Evolutionary conservation across 768 basidiomycete genomes (phyloP).

Genomic region (Russula griseocarnosa): DNA sequence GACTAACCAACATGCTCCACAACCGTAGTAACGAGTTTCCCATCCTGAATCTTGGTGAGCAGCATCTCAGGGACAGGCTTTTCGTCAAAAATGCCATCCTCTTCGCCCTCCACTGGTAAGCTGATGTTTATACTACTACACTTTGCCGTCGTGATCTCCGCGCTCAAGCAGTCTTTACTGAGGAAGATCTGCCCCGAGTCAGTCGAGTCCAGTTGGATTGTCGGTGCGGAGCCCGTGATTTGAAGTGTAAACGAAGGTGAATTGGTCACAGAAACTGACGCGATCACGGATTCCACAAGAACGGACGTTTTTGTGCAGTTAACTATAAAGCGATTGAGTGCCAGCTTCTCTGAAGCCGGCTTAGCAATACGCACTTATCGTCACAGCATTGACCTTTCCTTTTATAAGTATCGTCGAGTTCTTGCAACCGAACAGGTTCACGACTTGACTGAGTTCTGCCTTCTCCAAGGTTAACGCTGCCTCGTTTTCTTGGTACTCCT

Average conservation of each 20-base stretch:
- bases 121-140: conserved; percentile 90
- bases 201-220: conserved; percentile 89
- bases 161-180: conserved; percentile 70
- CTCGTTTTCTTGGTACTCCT: conserved; percentile 95
- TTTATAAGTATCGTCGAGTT: conserved; percentile 75
- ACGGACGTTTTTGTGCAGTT: conserved; percentile 86
- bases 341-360: background rate
- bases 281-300: conserved; percentile 90
- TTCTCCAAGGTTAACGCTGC: conserved; percentile 65
- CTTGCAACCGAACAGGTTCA: conserved; percentile 91
- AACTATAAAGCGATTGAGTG: conserved; percentile 45
- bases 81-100: conserved; percentile 90
- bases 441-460: conserved; percentile 71
- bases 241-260: conserved; percentile 93
- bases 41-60: conserved; percentile 72
- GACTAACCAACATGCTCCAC: conserved; percentile 75
- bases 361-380: conserved; percentile 55
- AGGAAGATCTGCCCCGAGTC: conserved; percentile 95
- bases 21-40: conserved; percentile 82
- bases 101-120: conserved; percentile 79
- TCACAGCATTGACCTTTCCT: conserved; percentile 95
- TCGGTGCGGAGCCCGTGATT: conserved; percentile 85
- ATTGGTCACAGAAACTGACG: conserved; percentile 80
- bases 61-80: conserved; percentile 94
- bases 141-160: conserved; percentile 91